Conservation (phyloP, 768 basidiomycete genomes). For the Tephrocybe sp. region DNA sequence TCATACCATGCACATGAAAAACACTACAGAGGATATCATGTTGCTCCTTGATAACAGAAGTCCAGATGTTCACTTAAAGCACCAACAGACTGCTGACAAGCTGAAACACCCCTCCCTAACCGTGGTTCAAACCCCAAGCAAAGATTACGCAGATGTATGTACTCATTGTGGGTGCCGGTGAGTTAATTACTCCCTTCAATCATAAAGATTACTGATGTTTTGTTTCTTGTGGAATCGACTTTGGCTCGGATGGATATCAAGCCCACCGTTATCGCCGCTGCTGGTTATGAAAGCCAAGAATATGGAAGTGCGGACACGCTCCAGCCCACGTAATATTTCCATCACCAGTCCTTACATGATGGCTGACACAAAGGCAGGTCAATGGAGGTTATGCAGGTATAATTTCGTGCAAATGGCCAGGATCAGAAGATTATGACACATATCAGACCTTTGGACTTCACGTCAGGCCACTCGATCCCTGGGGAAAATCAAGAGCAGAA, state of each 20-base stretch:
- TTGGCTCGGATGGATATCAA: slow-evolving; percentile 14
- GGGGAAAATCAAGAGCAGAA: no score
- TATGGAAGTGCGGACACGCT: slow-evolving; percentile 17
- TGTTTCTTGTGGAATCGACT: background rate
- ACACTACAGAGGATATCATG: slow-evolving; percentile 11
- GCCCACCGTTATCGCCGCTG: slow-evolving; percentile 14
- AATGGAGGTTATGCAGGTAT: slow-evolving; percentile 18
- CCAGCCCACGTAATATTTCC: slow-evolving; percentile 10
- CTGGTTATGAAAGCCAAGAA: slow-evolving; percentile 14
- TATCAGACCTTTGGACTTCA: slow-evolving; percentile 12
- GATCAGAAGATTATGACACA: background rate
- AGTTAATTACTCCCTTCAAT: background rate
- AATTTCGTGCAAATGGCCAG: background rate
- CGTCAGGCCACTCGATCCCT: no score
- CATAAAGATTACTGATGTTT: background rate
- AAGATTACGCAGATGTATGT: slow-evolving; percentile 13
- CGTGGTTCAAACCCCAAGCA: slow-evolving; percentile 14
- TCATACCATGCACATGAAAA: slow-evolving; percentile 8
- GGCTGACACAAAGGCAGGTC: slow-evolving; percentile 3
- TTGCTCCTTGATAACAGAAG: background rate
- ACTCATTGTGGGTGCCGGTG: slow-evolving; percentile 17
- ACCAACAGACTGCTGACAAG: background rate
- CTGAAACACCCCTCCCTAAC: background rate
- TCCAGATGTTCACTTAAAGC: slow-evolving; percentile 6
- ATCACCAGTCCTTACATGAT: background rate